Conservation (phyloP, 1,284 basidiomycete species). For the Naganishia sp. region DNA sequence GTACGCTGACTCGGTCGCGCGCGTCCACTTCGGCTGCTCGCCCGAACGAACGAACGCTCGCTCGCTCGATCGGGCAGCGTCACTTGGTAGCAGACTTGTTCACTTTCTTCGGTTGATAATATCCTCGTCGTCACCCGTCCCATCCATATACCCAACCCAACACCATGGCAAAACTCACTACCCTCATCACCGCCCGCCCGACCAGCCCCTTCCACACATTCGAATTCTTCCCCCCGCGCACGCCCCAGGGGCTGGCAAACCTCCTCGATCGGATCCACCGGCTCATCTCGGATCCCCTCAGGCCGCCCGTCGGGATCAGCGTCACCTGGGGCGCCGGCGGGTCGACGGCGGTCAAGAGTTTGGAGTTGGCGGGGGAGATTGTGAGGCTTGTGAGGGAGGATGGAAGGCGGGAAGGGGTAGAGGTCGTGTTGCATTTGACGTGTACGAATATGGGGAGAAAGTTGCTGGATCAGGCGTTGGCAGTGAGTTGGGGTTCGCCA, state of each 20-base stretch:
- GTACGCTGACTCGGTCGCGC: too few species aligned
- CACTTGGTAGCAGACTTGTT: too few species aligned
- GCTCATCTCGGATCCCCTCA: slow-evolving; percentile 60
- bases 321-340: slow-evolving; percentile 98
- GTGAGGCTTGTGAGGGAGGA: slow-evolving; percentile 62
- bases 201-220: slow-evolving; percentile 71
- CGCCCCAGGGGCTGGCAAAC: slow-evolving; percentile 87
- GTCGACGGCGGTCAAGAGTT: slow-evolving; percentile 79
- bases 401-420: slow-evolving; percentile 66
- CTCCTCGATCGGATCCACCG: slow-evolving; percentile 76
- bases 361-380: slow-evolving; percentile 78
- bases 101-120: too few species aligned
- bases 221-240: slow-evolving; percentile 95
- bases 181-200: slow-evolving; percentile 35
- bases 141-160: neutral
- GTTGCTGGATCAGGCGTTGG: slow-evolving; percentile 78
- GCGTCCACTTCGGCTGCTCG: too few species aligned
- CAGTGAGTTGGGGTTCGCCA: slow-evolving; percentile 63
- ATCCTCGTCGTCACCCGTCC: neutral
- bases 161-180: slow-evolving; percentile 9
- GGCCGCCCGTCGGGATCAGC: slow-evolving; percentile 71
- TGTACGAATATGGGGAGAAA: slow-evolving; percentile 96
- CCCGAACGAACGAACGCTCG: too few species aligned
- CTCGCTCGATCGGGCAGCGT: too few species aligned
- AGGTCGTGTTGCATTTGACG: slow-evolving; percentile 91